phyloP scores from a whole-genome alignment of 1,284 basidiomycete species.

The Ustanciosporium gigantosporum region DNA sequence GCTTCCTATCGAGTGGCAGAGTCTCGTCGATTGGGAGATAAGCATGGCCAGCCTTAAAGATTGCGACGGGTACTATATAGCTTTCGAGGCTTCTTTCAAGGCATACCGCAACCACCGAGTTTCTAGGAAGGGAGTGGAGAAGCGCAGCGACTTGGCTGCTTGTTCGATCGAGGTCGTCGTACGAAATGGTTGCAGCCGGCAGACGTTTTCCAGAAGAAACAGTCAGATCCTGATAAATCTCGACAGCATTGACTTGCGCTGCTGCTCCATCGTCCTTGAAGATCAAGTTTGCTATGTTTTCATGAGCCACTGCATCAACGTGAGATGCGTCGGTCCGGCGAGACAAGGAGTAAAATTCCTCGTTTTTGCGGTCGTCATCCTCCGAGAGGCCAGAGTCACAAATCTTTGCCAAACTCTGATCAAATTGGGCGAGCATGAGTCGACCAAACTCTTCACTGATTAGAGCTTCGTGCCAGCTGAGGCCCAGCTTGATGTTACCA shows the following conservation, averaged over 20 bases:
- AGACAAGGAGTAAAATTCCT: not conserved
- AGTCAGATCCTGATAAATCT: slow-evolving; percentile 26
- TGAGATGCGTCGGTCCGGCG: too few species aligned
- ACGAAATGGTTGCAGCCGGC: slow-evolving; percentile 14
- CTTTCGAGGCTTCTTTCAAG: slow-evolving; percentile 45
- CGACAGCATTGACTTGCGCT: slow-evolving; percentile 14
- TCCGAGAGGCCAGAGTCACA: not conserved
- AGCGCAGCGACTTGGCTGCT: slow-evolving; percentile 23
- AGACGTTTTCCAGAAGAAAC: slow-evolving; percentile 1
- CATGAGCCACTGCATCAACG: not conserved
- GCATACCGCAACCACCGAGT: slow-evolving; percentile 47
- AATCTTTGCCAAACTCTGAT: slow-evolving; percentile 26
- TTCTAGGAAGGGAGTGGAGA: slow-evolving; percentile 5
- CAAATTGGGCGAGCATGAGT: slow-evolving; percentile 40
- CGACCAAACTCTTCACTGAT: slow-evolving; percentile 31
- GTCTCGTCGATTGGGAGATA: slow-evolving; percentile 60
- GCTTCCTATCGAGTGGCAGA: slow-evolving; percentile 53
- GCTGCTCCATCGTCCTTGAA: not conserved
- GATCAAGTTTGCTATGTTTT: not conserved
- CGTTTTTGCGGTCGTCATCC: not conserved
- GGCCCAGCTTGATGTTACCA: slow-evolving; percentile 29
- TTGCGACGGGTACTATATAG: slow-evolving; percentile 44
- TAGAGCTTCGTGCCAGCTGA: slow-evolving; percentile 32
- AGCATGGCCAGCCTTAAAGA: slow-evolving; percentile 45
- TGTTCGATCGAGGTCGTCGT: slow-evolving; percentile 32